Conservation (phyloP, 75 land plant genomes). For the Ceratopteris richardii region DNA sequence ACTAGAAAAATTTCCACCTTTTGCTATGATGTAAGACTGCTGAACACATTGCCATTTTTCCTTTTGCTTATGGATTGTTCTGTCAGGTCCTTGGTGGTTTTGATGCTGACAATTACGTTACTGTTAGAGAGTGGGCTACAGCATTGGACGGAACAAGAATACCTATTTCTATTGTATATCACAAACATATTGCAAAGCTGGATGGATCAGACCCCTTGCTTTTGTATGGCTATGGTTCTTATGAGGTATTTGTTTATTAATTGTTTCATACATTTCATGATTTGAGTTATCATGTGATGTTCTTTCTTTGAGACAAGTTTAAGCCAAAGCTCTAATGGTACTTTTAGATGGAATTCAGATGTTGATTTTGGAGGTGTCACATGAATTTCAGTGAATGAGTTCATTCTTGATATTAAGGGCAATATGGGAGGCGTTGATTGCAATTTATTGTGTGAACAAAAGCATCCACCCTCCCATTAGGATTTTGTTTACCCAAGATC, state of each 20-base stretch:
- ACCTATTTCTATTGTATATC: conserved; percentile 78
- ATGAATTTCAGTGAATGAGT: too few species aligned
- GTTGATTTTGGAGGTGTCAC: too few species aligned
- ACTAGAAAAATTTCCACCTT: too few species aligned
- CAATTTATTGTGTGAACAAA: too few species aligned
- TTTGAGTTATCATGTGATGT: neutral
- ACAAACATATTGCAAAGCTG: conserved; percentile 79
- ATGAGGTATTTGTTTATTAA: conserved; percentile 59
- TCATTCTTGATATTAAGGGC: too few species aligned
- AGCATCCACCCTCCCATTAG: too few species aligned
- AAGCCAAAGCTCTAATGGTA: neutral
- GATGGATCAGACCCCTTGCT: conserved; percentile 92
- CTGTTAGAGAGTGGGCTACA: conserved; percentile 80
- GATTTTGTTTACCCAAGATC: too few species aligned
- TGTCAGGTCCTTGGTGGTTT: conserved; percentile 87
- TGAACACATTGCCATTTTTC: too few species aligned
- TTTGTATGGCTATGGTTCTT: conserved; percentile 97
- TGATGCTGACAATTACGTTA: conserved; percentile 62
- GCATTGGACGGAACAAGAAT: conserved; percentile 72
- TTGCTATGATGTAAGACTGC: too few species aligned
- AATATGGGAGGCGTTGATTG: too few species aligned
- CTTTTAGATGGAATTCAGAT: too few species aligned
- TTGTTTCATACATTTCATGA: neutral
- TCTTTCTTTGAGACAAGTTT: neutral
- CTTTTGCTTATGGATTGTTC: too few species aligned